Evolutionary conservation across 2,329 filamentous ascomycete genomes (phyloP), one percentile per base, ranked within the genome.

Genomic region (Parascedosporium putredinis): DNA sequence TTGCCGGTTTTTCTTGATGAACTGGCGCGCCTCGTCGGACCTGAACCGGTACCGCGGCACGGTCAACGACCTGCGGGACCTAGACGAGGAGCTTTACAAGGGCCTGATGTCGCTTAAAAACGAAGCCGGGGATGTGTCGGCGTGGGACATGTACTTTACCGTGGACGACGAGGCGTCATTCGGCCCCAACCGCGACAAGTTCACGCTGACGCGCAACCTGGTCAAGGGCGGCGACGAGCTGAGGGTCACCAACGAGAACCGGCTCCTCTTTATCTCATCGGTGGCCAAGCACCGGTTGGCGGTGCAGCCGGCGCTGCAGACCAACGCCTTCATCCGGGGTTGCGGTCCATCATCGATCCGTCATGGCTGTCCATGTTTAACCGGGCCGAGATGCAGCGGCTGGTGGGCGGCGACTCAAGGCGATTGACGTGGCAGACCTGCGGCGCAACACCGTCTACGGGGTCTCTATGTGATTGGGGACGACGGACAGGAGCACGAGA

Each of bases 331-430:
- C 64, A 76, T 98, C 6, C 81, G 81, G 93, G 93, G 0, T 79
- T 98, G 1, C 81, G 86, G 20, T 76, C 83, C 55, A 95, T 98
- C 61, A 93, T 98, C 55, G 84, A 90, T 52, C 90, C 91, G 0
- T 80, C 81, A 3, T 98, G 93, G 93, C 76, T 98, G 4, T 89
- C 85, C 59, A 97, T 98, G 93, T 98, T 98, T 73, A 98, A 98
- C 65, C 91, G 96, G 64, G 81, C 81, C 3, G 93, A 98, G 64
- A 76, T 98, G 4, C 93, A 97, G 67, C 93, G 88, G 1, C 81
- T 98, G 5, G 86, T 98, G 14, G 88, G 89, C 49, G 93, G 93
- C 40, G 89, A 95, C 58, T 84, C 24, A 83, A 83, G 8, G 83
- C 87, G 54, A 94, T 98, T 52, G 85, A 96, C 59, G 76, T 98